phyloP scores from a whole-genome alignment of 768 basidiomycete genomes.

The Thelephora ganbajun region DNA sequence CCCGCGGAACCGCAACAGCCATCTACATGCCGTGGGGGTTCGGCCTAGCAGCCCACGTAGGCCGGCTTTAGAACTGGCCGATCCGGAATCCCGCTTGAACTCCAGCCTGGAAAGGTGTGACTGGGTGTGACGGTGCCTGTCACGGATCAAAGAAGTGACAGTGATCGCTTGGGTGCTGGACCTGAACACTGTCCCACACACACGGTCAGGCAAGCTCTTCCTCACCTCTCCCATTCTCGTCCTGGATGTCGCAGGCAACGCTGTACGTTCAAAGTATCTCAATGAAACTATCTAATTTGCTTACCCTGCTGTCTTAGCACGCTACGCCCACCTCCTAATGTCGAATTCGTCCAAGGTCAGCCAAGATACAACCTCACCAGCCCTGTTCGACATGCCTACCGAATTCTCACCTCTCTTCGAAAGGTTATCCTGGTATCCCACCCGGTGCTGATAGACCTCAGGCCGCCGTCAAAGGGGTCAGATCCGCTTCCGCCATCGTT shows the following conservation, averaged over 20 bases:
- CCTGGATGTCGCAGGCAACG: constrained; percentile 28
- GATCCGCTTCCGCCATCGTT: constrained; percentile 12
- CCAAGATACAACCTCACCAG: constrained; percentile 10
- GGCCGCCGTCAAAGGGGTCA: constrained; percentile 74
- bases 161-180: too few species aligned
- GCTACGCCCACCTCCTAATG: constrained; percentile 76
- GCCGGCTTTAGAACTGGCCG: too few species aligned
- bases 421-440: constrained; percentile 81
- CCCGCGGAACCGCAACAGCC: too few species aligned
- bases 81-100: too few species aligned
- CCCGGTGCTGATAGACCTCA: constrained; percentile 69
- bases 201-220: background rate
- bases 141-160: too few species aligned
- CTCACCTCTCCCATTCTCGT: background rate
- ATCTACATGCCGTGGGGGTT: too few species aligned
- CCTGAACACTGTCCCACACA: background rate
- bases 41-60: too few species aligned
- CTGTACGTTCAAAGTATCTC: too few species aligned
- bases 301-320: constrained; percentile 50
- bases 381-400: background rate
- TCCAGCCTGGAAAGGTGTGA: too few species aligned
- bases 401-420: constrained; percentile 9
- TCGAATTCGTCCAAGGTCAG: constrained; percentile 74
- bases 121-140: too few species aligned
- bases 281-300: too few species aligned